Base-by-base conservation (phyloP, 2,329 filamentous ascomycete genomes). In the Penicillium sp. region DNA sequence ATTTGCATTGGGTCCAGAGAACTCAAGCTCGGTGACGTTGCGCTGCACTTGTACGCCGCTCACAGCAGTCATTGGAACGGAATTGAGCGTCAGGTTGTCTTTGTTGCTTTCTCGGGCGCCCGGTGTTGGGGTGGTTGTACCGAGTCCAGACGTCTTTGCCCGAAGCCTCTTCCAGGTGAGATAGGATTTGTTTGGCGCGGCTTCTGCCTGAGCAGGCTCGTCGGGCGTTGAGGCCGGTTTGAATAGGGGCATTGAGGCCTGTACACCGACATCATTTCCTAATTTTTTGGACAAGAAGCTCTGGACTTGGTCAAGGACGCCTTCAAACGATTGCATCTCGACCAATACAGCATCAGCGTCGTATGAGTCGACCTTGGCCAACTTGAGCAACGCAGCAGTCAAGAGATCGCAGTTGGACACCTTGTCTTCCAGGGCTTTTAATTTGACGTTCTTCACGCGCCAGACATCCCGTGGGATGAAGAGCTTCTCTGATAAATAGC, bases 401-500 rank as follows among this genome's bases (percentile, higher is more conserved):
- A 99, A 81, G 48, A 91, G 81, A 72, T 99, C 94, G 70, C 92
- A 97, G 58, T 92, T 91, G 11, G 90, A 84, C 50, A 97, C 87
- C 77, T 99, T 99, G 65, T 99, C 94, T 61, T 99, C 94, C 0
- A 97, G 69, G 32, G 87, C 88, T 75, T 92, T 94, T 22, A 99
- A 81, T 75, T 96, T 97, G 49, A 97, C 92, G 27, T 90, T 92
- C 68, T 93, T 93, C 7, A 97, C 92, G 52, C 87, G 84, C 94
- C 94, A 99, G 3, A 94, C 90, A 68, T 97, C 92, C 48, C 90
- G 84, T 5, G 94, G 92, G 5, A 99, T 83, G 68, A 99, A 99
- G 0, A 99, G 82, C 65, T 92, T 92, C 21, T 87, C 93, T 49
- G 92, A 96, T 18, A 99, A 70, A 69, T 97, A 99, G 14, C 92